Percentiles rank a stretch among this genome's conserved stretches.
Conservation (phyloP, 2,329 filamentous ascomycete species). For the Claviceps quebecensis region DNA sequence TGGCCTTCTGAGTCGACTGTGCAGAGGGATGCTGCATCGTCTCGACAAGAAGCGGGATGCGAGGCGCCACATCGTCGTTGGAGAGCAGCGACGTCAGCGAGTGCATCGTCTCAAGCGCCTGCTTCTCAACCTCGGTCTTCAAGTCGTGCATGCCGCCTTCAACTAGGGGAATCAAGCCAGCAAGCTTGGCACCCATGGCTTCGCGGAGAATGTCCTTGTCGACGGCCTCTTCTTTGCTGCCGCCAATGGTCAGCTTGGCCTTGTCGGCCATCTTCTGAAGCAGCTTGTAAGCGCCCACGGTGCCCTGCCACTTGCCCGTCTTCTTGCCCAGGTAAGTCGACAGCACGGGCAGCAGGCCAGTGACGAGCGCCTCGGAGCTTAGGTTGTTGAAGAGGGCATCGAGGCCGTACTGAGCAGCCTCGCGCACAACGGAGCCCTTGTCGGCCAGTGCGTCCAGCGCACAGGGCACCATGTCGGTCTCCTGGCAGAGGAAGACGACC, state of each 20-base stretch:
- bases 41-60: conserved; percentile 83
- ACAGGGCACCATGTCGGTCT: conserved; percentile 55
- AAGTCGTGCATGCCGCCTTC: conserved; percentile 94
- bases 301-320: conserved; percentile 94
- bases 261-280: conserved; percentile 92
- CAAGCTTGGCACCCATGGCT: conserved; percentile 77
- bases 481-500: conserved; percentile 67
- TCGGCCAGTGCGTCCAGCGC: conserved; percentile 80
- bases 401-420: conserved; percentile 86
- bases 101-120: conserved; percentile 84
- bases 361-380: conserved; percentile 67
- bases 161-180: conserved; percentile 76
- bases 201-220: conserved; percentile 85
- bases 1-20: conserved; percentile 83
- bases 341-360: conserved; percentile 67
- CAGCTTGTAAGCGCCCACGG: conserved; percentile 70
- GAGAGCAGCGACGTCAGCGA: conserved; percentile 78
- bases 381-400: conserved; percentile 77
- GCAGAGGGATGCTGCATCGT: conserved; percentile 89
- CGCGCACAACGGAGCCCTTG: conserved; percentile 76
- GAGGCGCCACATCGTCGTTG: conserved; percentile 90
- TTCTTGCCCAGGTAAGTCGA: conserved; percentile 63
- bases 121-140: conserved; percentile 77
- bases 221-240: conserved; percentile 65
- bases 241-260: conserved; percentile 69